These are phyloP conservation scores for Ophiocordyceps unilateralis DNA, from an alignment of 2,329 filamentous ascomycete genomes.

Conservation along the genomic window DNA sequence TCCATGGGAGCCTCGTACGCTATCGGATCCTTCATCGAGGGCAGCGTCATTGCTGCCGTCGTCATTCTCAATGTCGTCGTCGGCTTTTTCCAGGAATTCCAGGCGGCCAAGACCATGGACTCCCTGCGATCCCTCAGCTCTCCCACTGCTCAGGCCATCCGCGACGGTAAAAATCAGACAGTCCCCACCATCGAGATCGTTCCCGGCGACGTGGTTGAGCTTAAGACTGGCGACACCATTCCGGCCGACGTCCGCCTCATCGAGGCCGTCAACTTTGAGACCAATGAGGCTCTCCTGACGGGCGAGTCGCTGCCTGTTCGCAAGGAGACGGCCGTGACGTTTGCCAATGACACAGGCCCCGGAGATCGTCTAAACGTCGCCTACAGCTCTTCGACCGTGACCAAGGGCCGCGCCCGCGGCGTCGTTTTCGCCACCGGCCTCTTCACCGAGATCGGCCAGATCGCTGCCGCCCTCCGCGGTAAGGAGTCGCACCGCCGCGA, in stretches of 20 bases:
- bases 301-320: constrained; percentile 45
- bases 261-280: constrained; percentile 48
- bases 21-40: constrained; percentile 42
- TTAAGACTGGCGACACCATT: constrained; percentile 41
- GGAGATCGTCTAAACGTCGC: constrained; percentile 46
- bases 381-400: constrained; percentile 45
- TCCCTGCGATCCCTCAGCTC: constrained; percentile 25
- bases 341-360: constrained; percentile 22
- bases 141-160: constrained; percentile 24
- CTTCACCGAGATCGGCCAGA: constrained; percentile 44
- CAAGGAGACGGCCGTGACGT: constrained; percentile 29
- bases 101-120: constrained; percentile 32
- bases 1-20: constrained; percentile 41
- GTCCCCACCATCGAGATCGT: constrained; percentile 28
- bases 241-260: constrained; percentile 40
- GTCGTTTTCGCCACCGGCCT: constrained; percentile 45
- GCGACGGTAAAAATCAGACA: constrained; percentile 20
- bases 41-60: constrained; percentile 38
- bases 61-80: constrained; percentile 41
- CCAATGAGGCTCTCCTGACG: constrained; percentile 48
- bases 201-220: constrained; percentile 37
- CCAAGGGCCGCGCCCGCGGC: constrained; percentile 40
- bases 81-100: constrained; percentile 27
- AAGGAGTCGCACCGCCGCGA: constrained; percentile 17
- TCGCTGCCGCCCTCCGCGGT: constrained; percentile 29